A percentile compares a stretch with the other conserved stretches of the same genome.
phyloP scores from a whole-genome alignment of 1,284 basidiomycete genomes.

The Ceratobasidium sp. region DNA sequence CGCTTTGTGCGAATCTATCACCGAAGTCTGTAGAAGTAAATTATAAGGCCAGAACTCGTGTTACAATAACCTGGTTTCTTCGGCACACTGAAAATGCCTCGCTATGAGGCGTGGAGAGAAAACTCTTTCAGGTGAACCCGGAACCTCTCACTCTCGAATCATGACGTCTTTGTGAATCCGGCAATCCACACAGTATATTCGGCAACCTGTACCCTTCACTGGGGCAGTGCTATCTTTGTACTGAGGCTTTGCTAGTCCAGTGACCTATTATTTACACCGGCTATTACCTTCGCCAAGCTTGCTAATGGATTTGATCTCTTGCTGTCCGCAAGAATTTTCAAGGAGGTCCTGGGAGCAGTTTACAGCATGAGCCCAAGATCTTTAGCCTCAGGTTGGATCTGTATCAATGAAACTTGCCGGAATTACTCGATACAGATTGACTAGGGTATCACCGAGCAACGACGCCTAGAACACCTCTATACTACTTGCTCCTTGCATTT shows the following conservation, averaged over 20 bases:
- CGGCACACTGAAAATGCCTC: neutral
- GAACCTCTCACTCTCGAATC: slow-evolving; percentile 5
- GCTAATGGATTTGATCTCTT: no score
- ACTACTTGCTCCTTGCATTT: neutral
- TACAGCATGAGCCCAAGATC: neutral
- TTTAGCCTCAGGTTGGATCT: neutral
- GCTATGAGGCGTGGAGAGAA: neutral
- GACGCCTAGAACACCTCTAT: neutral
- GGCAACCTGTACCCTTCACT: neutral
- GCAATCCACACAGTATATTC: slow-evolving; percentile 12
- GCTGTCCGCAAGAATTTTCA: neutral
- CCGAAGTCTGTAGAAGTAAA: neutral
- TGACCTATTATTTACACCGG: neutral
- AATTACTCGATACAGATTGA: neutral
- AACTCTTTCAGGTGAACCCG: neutral
- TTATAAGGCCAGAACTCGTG: neutral
- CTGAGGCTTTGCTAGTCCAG: neutral
- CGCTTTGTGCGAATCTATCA: neutral
- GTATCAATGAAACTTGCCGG: neutral
- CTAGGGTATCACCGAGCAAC: neutral
- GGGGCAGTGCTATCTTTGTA: neutral
- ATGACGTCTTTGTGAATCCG: slow-evolving; percentile 2
- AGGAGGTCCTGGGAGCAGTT: neutral
- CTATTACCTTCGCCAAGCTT: neutral
- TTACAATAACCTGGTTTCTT: neutral